These are phyloP conservation scores for Trichoderma sp. DNA, from an alignment of 2,329 filamentous ascomycete species.

Conservation along the genomic window DNA sequence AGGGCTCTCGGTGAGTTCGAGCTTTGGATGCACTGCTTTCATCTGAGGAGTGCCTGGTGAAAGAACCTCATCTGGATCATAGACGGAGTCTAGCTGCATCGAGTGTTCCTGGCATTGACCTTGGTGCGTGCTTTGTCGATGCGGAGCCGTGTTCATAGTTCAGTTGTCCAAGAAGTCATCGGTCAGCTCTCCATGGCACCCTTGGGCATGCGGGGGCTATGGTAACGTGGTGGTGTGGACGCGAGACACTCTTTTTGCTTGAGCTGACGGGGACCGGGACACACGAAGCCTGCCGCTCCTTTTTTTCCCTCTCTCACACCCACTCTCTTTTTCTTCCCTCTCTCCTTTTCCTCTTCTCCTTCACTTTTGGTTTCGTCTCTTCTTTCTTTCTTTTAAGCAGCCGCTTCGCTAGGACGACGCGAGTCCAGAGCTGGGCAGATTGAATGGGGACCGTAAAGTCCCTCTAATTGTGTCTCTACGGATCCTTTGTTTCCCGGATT, in stretches of 20 bases:
- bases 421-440: background rate
- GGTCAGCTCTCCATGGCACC: constrained; percentile 23
- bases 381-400: background rate
- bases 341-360: background rate
- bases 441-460: constrained; percentile 9
- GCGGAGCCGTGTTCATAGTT: constrained; percentile 22
- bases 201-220: constrained; percentile 12
- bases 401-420: constrained; percentile 1
- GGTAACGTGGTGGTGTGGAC: background rate
- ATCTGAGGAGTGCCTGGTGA: constrained; percentile 45
- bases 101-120: constrained; percentile 13
- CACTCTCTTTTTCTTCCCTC: background rate
- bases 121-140: constrained; percentile 12
- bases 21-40: constrained; percentile 37
- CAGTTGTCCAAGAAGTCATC: constrained; percentile 15
- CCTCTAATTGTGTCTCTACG: constrained; percentile 18
- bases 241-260: background rate
- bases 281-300: background rate
- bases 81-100: constrained; percentile 27
- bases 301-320: background rate
- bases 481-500: background rate
- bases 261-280: background rate
- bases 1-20: constrained; percentile 37
- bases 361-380: background rate
- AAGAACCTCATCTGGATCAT: constrained; percentile 48